Percentiles rank a stretch among this genome's conserved stretches.
Conservation (phyloP, 1,139 yeast species). For the Casaregolazyma lundiana region DNA sequence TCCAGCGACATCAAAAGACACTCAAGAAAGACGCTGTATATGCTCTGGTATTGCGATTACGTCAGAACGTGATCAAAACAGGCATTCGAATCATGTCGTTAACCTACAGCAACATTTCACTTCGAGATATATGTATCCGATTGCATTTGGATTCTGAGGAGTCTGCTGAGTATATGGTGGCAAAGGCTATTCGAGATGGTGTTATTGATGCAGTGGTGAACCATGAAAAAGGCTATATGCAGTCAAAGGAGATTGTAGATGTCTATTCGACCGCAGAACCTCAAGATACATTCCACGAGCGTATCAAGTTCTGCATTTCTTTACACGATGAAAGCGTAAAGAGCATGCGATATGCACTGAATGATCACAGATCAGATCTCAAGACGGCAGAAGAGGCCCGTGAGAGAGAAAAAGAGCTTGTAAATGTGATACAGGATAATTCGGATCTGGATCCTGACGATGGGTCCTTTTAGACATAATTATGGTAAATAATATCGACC, state of each 20-base stretch:
- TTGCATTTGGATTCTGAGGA: constrained; percentile 91
- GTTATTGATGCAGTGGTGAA: constrained; percentile 94
- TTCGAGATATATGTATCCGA: constrained; percentile 86
- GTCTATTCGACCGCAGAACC: constrained; percentile 86
- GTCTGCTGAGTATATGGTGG: constrained; percentile 93
- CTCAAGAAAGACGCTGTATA: constrained; percentile 77
- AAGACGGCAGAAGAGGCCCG: constrained; percentile 56
- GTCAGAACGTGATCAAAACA: constrained; percentile 96
- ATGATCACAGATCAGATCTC: constrained; percentile 45
- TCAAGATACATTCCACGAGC: constrained; percentile 82
- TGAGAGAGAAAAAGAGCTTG: constrained; percentile 50
- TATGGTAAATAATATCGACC: not conserved
- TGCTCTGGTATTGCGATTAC: constrained; percentile 79
- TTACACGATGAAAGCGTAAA: constrained; percentile 90
- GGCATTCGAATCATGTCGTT: constrained; percentile 93
- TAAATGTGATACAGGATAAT: constrained; percentile 41
- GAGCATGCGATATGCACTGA: constrained; percentile 85
- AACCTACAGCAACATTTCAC: constrained; percentile 84
- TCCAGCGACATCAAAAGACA: constrained; percentile 56
- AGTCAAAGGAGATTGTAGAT: constrained; percentile 80
- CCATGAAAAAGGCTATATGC: constrained; percentile 89
- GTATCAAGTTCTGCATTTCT: constrained; percentile 86
- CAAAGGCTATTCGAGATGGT: constrained; percentile 95
- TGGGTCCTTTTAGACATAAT: constrained; percentile 16
- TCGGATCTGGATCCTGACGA: constrained; percentile 40